Percentiles rank a stretch among this genome's conserved stretches.
phyloP scores from a whole-genome alignment of 352 stramenopile species.

The Phytopythium boreale region DNA sequence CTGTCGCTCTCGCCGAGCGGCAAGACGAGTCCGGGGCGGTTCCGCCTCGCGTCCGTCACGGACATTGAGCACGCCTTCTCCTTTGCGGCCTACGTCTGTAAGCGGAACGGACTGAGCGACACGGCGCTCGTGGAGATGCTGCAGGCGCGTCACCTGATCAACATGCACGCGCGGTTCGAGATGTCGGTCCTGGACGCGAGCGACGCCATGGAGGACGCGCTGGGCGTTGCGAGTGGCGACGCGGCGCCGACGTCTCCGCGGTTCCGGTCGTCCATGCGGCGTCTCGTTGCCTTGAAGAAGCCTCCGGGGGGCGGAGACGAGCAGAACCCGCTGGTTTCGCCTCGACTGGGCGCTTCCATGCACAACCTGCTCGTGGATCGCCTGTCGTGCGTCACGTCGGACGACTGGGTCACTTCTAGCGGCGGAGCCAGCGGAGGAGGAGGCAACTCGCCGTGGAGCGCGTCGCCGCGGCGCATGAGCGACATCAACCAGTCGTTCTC shows the following conservation, averaged over 20 bases:
- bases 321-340: slow-evolving; percentile 10
- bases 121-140: slow-evolving; percentile 85
- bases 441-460: slow-evolving; percentile 16
- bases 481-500: slow-evolving; percentile 34
- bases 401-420: slow-evolving; percentile 12
- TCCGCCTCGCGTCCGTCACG: slow-evolving; percentile 45
- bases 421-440: slow-evolving; percentile 6
- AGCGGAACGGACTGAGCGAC: slow-evolving; percentile 76
- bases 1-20: background rate
- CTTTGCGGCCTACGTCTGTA: slow-evolving; percentile 81
- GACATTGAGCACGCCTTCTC: slow-evolving; percentile 86
- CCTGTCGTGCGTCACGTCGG: slow-evolving; percentile 6
- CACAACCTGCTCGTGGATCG: slow-evolving; percentile 9
- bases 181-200: slow-evolving; percentile 20
- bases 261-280: slow-evolving; percentile 18
- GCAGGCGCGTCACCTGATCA: slow-evolving; percentile 75
- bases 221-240: background rate
- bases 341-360: slow-evolving; percentile 23
- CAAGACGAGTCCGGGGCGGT: slow-evolving; percentile 2
- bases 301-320: background rate
- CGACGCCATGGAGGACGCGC: slow-evolving; percentile 3
- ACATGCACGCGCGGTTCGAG: slow-evolving; percentile 68
- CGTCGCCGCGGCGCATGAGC: slow-evolving; percentile 60
- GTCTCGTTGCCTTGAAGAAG: background rate
- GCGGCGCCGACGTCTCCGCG: slow-evolving; percentile 23